Base-by-base conservation (phyloP, 768 basidiomycete species). In the Grammothele lineata region DNA sequence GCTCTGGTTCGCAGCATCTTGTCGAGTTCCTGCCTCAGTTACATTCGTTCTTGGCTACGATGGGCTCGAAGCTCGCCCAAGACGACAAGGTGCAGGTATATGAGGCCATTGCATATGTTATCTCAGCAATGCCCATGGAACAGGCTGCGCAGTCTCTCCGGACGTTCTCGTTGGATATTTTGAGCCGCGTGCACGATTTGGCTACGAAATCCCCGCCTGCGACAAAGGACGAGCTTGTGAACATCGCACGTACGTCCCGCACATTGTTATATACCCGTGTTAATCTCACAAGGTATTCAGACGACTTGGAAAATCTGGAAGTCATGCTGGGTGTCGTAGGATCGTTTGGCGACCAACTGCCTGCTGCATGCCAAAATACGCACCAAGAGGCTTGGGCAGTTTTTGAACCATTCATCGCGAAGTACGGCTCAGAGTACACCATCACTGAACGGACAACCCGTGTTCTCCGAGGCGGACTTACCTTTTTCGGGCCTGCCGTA, bases 101-200 rank as follows among this genome's bases (percentile, higher is more conserved):
- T 58, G 93, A 96, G 62, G 96, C 94, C 12, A 93, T 98, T 55
- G 93, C 91, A 4, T 83, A 89, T 66, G 90, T 99, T 45, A 94
- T 99, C 47, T 88, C 87, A 39, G 87, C 85, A 0, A 97, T 98
- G 93, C 82, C 88, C 2, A 87, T 94, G 76, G 80, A 83, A 43
- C 80, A 83, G 50, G 92, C 92, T 10, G 90, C 93, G 0, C 80
- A 83, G 55, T 92, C 90, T 1, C 77, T 99, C 36, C 82, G 83
- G 51, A 83, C 84, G 12, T 99, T 99, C 64, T 81, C 87, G 24
- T 69, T 87, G 54, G 94, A 94, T 56, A 83, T 96, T 46, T 71
- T 99, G 19, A 73, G 82, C 15, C 75, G 81, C 48, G 76, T 96
- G 7, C 91, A 94, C 63, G 65, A 74, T 0, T 57, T 86, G 17